Conservation (phyloP, 352 stramenopile species). For the Sclerospora graminicola region DNA sequence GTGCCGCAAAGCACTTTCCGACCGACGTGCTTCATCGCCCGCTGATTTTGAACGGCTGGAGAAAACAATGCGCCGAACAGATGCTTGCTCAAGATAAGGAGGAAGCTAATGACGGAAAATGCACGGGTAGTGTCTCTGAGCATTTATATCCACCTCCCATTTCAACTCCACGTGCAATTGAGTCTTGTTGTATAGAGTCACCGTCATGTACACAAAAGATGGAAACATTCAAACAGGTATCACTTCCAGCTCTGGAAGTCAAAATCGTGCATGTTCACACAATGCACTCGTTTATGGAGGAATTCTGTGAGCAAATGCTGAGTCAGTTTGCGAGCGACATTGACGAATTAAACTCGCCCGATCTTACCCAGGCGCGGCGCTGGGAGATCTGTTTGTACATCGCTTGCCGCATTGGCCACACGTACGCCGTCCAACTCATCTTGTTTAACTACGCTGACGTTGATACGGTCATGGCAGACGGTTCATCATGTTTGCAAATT, state of each 20-base stretch:
- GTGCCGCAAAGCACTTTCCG: constrained; percentile 37
- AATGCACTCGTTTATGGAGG: constrained; percentile 71
- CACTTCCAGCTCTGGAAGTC: constrained; percentile 41
- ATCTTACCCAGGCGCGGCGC: constrained; percentile 36
- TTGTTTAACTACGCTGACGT: constrained; percentile 66
- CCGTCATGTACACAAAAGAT: background rate
- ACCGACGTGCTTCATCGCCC: constrained; percentile 27
- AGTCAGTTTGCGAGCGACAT: constrained; percentile 56
- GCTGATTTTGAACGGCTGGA: constrained; percentile 39
- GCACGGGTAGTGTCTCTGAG: constrained; percentile 4
- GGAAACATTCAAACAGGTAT: background rate
- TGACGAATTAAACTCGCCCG: constrained; percentile 32
- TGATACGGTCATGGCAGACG: constrained; percentile 46
- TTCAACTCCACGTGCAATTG: constrained; percentile 3
- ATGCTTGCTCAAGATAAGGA: constrained; percentile 34
- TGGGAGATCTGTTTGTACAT: constrained; percentile 73
- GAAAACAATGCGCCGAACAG: constrained; percentile 37
- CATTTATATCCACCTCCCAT: constrained; percentile 16
- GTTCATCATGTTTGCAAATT: constrained; percentile 64
- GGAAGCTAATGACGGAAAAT: constrained; percentile 4
- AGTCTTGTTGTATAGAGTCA: constrained; percentile 8
- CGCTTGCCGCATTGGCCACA: constrained; percentile 61
- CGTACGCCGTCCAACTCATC: constrained; percentile 61
- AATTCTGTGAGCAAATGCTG: constrained; percentile 64
- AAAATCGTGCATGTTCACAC: constrained; percentile 55